Evolutionary conservation across 805 yeast genomes (phyloP), one percentile per base, ranked within the genome.

Genomic region (Cyberlindnera nakhonratchasimensis): DNA sequence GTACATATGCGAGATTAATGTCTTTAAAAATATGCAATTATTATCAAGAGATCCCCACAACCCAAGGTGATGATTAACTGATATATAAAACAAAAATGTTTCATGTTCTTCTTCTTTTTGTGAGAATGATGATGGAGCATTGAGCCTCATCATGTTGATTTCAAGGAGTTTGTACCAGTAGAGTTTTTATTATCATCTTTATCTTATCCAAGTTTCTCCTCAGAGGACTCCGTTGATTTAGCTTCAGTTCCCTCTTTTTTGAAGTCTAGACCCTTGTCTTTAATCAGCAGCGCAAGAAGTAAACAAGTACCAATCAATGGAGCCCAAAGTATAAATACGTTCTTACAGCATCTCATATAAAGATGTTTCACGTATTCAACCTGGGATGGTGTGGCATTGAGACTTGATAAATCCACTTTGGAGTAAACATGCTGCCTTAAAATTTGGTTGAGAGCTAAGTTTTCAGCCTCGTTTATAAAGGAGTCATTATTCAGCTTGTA

Each of bases 321-420:
- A 13, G 51, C 47, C 56, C 56, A 52, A 5, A 52, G 34, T 19
- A 43, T 46, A 34, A 45, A 48, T 4, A 52, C 50, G 26, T 48
- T 41, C 21, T 37, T 46, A 22, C 47, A 37, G 21, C 50, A 37
- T 32, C 44, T 42, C 51, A 52, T 46, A 36, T 52, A 52, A 7
- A 52, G 34, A 3, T 40, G 33, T 34, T 29, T 48, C 5, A 52
- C 48, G 37, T 48, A 46, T 4, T 25, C 29, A 16, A 43, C 28
- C 39, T 48, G 53, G 2, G 34, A 50, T 1, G 35, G 19, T 11
- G 31, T 34, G 5, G 44, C 42, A 22, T 44, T 17, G 9, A 44
- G 24, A 3, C 34, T 24, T 6, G 32, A 6, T n/a, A 47, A 9
- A 23, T 50, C 47, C 29, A 50, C 38, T 17, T 48, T 52, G 10